Evolutionary conservation across 305 asterid genomes (phyloP), one percentile per base, ranked within the genome.

Genomic region (Ilex paraguariensis): DNA sequence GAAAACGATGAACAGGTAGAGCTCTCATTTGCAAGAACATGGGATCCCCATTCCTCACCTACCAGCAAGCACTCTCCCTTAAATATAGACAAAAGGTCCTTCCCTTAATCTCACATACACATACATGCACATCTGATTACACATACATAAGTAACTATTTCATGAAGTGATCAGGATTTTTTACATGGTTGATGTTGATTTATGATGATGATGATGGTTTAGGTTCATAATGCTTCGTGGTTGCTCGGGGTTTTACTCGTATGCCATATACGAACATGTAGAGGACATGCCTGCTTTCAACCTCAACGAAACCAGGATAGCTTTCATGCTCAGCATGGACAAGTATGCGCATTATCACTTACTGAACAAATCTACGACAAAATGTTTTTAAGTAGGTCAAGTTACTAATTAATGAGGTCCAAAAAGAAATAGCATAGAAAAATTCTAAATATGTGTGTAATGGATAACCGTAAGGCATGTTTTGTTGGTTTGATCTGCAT

Each of bases 21-120:
- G 77, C 66, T 84, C 56, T 84, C 90, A 49, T 81, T 84, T 79
- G 67, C 79, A 54, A 84, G 79, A 77, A 70, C 68, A 61, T 84
- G 90, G 90, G 77, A 74, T 62, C 15, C 58, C 10, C 6, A 36
- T 36, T 3, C 56, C 30, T 69, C 82, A 40, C 72, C 60, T 51
- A 62, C 64, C 61, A 85, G 77, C 45, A 71, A 74, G 63, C 72
- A 71, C 39, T 66, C 73, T 45, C 90, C 90, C 61, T 55, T 84
- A 31, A 68, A 68, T 72, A 79, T 81, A 31, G 87, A 84, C 70
- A 79, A 80, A 66, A 81, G 90, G 87, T 81, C 16, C 44, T 57
- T 30, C 28, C 31, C 14, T 59, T 31, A 31, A 6, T 10, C 46
- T 28, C n/a, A 15, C 36, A 55, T 28, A 54, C 57, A 36, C 30